Conservation (phyloP, 176 grass and related monocot genomes). For the Rhynchospora breviuscula region DNA sequence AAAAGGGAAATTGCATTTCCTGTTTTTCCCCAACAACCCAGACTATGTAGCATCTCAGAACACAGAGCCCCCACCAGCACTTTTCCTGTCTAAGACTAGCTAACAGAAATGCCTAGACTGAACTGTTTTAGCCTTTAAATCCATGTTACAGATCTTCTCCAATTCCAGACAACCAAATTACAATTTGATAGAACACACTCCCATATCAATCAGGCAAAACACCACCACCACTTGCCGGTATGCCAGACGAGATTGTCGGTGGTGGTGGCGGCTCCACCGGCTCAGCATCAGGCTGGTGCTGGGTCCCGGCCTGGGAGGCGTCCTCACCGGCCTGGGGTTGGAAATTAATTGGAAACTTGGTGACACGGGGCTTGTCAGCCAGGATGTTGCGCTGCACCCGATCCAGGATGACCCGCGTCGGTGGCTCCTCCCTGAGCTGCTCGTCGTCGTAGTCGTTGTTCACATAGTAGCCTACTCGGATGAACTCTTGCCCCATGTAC, state of each 20-base stretch:
- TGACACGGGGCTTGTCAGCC: constrained; percentile 90
- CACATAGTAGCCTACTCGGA: constrained; percentile 96
- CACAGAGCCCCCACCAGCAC: constrained; percentile 6
- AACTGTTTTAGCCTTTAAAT: constrained; percentile 14
- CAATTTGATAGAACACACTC: constrained; percentile 14
- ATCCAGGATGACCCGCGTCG: constrained; percentile 59
- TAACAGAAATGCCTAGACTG: not conserved
- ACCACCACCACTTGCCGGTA: constrained; percentile 20
- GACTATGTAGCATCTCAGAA: not conserved
- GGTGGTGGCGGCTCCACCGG: constrained; percentile 47
- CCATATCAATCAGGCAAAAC: constrained; percentile 25
- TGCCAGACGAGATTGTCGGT: constrained; percentile 39
- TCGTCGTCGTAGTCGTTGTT: constrained; percentile 98
- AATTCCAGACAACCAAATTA: constrained; percentile 15
- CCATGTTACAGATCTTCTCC: not conserved
- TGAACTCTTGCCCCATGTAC: constrained; percentile 95
- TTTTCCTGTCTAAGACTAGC: constrained; percentile 19
- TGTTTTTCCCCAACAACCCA: not conserved
- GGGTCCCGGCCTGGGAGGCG: constrained; percentile 36
- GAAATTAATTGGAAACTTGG: constrained; percentile 98
- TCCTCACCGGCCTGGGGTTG: constrained; percentile 72
- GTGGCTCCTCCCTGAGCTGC: constrained; percentile 87
- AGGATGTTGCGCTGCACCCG: constrained; percentile 94
- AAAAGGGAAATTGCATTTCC: not conserved
- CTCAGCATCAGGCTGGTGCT: constrained; percentile 28